These are phyloP conservation scores for Terfezia boudieri DNA, from an alignment of 495 filamentous ascomycete species.

Conservation along the genomic window DNA sequence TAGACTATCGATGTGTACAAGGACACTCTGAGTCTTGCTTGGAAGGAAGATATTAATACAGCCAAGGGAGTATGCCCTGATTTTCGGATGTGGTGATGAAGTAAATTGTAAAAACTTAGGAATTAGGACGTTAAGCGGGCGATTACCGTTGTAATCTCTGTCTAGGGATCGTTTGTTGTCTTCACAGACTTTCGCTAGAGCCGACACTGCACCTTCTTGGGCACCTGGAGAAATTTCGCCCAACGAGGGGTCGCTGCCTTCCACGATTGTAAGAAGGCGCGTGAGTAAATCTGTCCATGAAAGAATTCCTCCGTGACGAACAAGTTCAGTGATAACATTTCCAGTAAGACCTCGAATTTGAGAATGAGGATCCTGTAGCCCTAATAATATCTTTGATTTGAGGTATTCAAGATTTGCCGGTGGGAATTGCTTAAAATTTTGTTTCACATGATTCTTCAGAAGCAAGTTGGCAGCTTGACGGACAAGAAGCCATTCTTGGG, in stretches of 20 bases:
- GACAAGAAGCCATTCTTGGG: conserved; percentile 44
- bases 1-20: conserved; percentile 54
- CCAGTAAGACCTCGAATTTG: conserved; percentile 79
- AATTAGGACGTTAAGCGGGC: conserved; percentile 69
- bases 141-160: conserved; percentile 61
- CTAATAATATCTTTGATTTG: conserved; percentile 50
- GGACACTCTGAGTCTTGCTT: conserved; percentile 51
- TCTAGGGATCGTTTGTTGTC: conserved; percentile 79
- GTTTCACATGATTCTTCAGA: conserved; percentile 77
- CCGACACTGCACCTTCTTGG: conserved; percentile 86
- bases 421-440: conserved; percentile 46
- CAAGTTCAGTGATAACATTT: conserved; percentile 86
- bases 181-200: conserved; percentile 85
- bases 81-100: conserved; percentile 43
- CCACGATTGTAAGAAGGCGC: conserved; percentile 49
- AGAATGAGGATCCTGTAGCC: conserved; percentile 55
- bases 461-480: conserved; percentile 75
- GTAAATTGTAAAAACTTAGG: conserved; percentile 81
- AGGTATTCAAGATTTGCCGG: conserved; percentile 48
- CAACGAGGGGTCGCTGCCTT: conserved; percentile 32
- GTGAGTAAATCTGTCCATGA: conserved; percentile 80
- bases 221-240: conserved; percentile 42
- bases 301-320: conserved; percentile 61
- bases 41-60: conserved; percentile 82
- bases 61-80: conserved; percentile 55